Percentiles rank a stretch among this genome's conserved stretches.
Evolutionary conservation across 2,329 filamentous ascomycete species (phyloP).

Genomic region (Hymenoscyphus infarciens): DNA sequence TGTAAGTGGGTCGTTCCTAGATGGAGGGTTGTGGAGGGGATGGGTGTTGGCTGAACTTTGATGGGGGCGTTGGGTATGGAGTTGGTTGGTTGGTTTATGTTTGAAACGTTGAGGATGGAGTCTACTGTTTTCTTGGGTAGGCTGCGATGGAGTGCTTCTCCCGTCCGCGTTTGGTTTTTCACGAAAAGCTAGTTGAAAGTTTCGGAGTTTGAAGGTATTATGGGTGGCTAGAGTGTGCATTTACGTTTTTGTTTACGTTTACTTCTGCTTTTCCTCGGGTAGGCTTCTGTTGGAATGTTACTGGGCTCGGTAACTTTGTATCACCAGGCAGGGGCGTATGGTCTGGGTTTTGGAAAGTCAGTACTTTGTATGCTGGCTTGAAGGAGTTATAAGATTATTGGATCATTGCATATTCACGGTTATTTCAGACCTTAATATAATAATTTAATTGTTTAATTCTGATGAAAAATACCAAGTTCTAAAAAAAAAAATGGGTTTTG

Average conservation of each 20-base stretch:
- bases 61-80: not conserved
- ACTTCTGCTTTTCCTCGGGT: not conserved
- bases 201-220: not conserved
- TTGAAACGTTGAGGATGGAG: too few relatives aligned
- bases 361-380: not conserved
- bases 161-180: not conserved
- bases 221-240: not conserved
- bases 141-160: too few relatives aligned
- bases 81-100: not conserved
- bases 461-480: too few relatives aligned
- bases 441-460: too few relatives aligned
- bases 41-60: not conserved
- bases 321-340: not conserved
- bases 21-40: slow-evolving; percentile 2
- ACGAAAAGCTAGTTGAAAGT: not conserved
- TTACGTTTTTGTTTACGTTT: not conserved
- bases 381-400: not conserved
- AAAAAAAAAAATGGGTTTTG: too few relatives aligned
- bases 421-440: too few relatives aligned
- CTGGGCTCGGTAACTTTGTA: not conserved
- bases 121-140: too few relatives aligned
- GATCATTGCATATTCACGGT: too few relatives aligned
- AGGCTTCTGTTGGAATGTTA: not conserved
- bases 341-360: not conserved
- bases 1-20: not conserved